Conservation (phyloP, 768 basidiomycete genomes). For the Trametes sanguinea region DNA sequence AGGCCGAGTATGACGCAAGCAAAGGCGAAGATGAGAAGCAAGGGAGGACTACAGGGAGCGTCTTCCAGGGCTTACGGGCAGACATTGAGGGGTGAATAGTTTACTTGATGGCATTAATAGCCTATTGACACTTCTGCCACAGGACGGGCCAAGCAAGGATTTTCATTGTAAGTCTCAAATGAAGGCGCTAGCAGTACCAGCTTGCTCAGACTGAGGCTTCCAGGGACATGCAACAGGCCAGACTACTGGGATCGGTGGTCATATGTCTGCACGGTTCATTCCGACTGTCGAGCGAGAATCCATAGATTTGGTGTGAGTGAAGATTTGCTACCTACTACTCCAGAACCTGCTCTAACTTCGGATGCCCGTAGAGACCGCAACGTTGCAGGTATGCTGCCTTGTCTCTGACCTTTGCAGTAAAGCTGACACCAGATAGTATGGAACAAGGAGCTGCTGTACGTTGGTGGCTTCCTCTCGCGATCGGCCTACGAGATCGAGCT, state of each 20-base stretch:
- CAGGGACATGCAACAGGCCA: conserved; percentile 91
- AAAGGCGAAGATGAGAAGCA: conserved; percentile 64
- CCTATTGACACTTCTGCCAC: neutral
- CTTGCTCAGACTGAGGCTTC: neutral
- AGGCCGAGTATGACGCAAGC: conserved; percentile 77
- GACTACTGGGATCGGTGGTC: conserved; percentile 79
- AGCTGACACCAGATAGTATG: conserved; percentile 52
- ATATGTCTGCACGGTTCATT: conserved; percentile 83
- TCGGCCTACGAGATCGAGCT: conserved; percentile 86
- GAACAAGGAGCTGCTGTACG: conserved; percentile 87
- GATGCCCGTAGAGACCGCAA: conserved; percentile 64
- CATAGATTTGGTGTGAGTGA: conserved; percentile 77
- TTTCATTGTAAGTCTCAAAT: conserved; percentile 73
- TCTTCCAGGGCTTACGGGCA: conserved; percentile 86
- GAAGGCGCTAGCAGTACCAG: neutral
- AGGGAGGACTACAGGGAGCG: conserved; percentile 65
- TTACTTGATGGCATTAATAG: neutral
- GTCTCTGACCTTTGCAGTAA: neutral
- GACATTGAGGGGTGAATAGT: conserved; percentile 74
- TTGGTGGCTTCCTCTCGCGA: conserved; percentile 82
- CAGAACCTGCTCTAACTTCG: neutral
- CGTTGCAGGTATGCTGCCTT: conserved; percentile 58
- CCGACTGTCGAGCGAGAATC: conserved; percentile 96
- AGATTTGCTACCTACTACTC: neutral
- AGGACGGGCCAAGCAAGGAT: conserved; percentile 71